phyloP scores from a whole-genome alignment of 116 monocot genomes.

The Dioscorea cayenensis region DNA sequence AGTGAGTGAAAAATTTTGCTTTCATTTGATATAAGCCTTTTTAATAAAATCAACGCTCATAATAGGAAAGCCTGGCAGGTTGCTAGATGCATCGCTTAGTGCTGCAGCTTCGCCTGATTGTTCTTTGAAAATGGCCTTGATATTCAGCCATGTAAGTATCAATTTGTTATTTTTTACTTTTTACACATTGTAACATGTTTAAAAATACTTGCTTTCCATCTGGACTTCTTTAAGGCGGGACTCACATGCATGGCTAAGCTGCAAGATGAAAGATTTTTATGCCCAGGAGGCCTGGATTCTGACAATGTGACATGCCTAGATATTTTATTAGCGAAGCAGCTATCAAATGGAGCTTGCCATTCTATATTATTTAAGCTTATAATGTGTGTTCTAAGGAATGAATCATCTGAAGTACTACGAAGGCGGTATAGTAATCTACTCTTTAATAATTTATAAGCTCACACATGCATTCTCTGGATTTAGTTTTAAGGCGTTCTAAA shows the following conservation, averaged over 20 bases:
- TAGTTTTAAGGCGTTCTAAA: too few species aligned
- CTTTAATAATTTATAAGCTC: background rate
- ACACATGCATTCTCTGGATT: too few species aligned
- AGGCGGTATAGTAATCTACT: constrained; percentile 45
- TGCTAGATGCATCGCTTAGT: constrained; percentile 82
- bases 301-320: constrained; percentile 82
- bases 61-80: constrained; percentile 20
- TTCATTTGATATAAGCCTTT: background rate
- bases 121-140: constrained; percentile 81
- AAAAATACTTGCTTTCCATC: background rate
- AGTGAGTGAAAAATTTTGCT: constrained; percentile 40
- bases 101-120: constrained; percentile 85
- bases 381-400: constrained; percentile 77
- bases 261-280: constrained; percentile 84
- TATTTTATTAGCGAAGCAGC: constrained; percentile 62
- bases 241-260: constrained; percentile 95
- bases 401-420: constrained; percentile 88
- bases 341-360: constrained; percentile 84
- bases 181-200: background rate
- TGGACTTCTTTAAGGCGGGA: constrained; percentile 49
- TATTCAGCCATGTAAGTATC: constrained; percentile 61
- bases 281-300: constrained; percentile 61
- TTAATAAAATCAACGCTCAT: background rate
- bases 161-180: background rate
- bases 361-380: constrained; percentile 84